Conservation (phyloP, 371 early-diverging fungal species). For the Mortierella sp. region DNA sequence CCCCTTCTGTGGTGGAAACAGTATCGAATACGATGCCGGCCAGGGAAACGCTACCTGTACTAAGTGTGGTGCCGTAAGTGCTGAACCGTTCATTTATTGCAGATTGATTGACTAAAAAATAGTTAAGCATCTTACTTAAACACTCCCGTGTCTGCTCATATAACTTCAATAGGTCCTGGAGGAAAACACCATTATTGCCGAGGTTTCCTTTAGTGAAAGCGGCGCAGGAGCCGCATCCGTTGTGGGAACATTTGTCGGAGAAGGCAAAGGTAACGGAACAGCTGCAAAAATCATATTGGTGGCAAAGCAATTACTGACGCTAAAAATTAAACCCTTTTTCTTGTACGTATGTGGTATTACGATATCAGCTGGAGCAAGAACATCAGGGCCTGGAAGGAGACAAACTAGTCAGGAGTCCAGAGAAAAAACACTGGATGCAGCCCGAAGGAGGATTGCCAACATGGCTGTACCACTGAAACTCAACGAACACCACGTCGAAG, state of each 20-base stretch:
- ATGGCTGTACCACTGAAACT: slow-evolving; percentile 77
- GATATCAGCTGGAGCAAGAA: slow-evolving; percentile 63
- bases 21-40: slow-evolving; percentile 66
- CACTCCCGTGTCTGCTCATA: too few species aligned
- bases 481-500: slow-evolving; percentile 84
- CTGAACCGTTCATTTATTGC: neutral
- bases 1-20: slow-evolving; percentile 61
- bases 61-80: slow-evolving; percentile 72
- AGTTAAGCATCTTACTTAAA: too few species aligned
- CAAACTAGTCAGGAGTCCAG: slow-evolving; percentile 70
- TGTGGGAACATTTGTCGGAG: slow-evolving; percentile 82
- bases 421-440: slow-evolving; percentile 77
- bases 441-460: slow-evolving; percentile 69
- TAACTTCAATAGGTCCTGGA: slow-evolving; percentile 83
- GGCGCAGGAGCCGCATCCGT: slow-evolving; percentile 87
- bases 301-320: slow-evolving; percentile 30
- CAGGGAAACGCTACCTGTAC: slow-evolving; percentile 73
- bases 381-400: slow-evolving; percentile 67
- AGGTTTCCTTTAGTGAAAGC: slow-evolving; percentile 93
- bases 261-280: slow-evolving; percentile 56
- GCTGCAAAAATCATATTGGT: slow-evolving; percentile 15
- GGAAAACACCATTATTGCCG: slow-evolving; percentile 95
- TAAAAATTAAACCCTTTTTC: too few species aligned
- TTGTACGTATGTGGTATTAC: neutral
- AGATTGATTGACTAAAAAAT: too few species aligned